Conservation (phyloP, 768 basidiomycete genomes). For the Neoboletus magnificus region DNA sequence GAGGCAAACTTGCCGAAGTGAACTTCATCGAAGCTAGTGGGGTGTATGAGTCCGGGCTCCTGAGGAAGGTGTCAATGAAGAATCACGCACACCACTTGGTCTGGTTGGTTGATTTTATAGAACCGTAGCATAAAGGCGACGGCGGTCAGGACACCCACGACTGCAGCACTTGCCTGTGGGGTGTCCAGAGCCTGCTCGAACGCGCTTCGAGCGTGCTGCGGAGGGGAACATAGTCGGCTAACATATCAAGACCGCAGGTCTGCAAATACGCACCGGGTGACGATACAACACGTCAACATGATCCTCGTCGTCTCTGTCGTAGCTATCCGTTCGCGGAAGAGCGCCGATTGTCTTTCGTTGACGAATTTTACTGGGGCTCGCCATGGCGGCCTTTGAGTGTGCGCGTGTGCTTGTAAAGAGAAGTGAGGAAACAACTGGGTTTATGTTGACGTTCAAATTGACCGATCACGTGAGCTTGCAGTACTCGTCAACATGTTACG, state of each 20-base stretch:
- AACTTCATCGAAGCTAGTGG: slow-evolving; percentile 87
- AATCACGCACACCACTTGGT: slow-evolving; percentile 83
- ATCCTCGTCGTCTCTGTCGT: slow-evolving; percentile 48
- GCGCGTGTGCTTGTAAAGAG: slow-evolving; percentile 1
- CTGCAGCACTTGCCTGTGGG: slow-evolving; percentile 54
- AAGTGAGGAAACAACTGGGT: background rate
- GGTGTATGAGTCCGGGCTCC: slow-evolving; percentile 3
- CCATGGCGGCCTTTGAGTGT: slow-evolving; percentile 22
- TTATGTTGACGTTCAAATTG: slow-evolving; percentile 4
- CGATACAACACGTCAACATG: slow-evolving; percentile 49
- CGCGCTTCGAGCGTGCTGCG: slow-evolving; percentile 54
- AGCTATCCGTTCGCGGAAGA: slow-evolving; percentile 21
- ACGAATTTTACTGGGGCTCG: slow-evolving; percentile 32
- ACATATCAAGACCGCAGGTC: slow-evolving; percentile 1
- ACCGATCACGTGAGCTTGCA: slow-evolving; percentile 21
- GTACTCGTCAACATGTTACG: too few relatives aligned
- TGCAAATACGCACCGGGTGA: slow-evolving; percentile 42
- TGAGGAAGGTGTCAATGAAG: background rate
- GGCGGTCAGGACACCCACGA: slow-evolving; percentile 64
- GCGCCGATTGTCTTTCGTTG: slow-evolving; percentile 22
- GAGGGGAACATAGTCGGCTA: slow-evolving; percentile 19
- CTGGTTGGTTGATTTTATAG: slow-evolving; percentile 92
- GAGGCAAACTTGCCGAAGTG: slow-evolving; percentile 98
- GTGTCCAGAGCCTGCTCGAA: slow-evolving; percentile 64
- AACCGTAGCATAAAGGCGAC: slow-evolving; percentile 83